These are phyloP conservation scores for Wickerhamiella hasegawae DNA, from an alignment of 805 yeast genomes.

Conservation along the genomic window DNA sequence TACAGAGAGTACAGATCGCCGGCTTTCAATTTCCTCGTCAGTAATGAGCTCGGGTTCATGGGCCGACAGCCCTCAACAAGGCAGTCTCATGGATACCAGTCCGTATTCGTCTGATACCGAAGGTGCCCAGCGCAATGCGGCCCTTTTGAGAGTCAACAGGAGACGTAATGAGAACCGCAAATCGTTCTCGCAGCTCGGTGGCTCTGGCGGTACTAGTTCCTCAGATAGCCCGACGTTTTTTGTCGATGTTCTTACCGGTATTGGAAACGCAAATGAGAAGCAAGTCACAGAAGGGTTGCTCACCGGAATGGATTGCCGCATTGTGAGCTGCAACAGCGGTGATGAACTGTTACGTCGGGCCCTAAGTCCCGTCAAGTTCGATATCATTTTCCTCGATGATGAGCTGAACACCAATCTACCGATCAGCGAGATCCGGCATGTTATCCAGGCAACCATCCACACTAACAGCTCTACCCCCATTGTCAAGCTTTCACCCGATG, in stretches of 20 bases:
- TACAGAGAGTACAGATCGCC: conserved; percentile 32
- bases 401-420: conserved; percentile 28
- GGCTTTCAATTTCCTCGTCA: conserved; percentile 33
- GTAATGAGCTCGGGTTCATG: conserved; percentile 13
- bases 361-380: conserved; percentile 72
- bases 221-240: background rate
- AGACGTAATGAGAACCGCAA: conserved; percentile 12
- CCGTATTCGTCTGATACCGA: conserved; percentile 12
- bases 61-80: conserved; percentile 18
- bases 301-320: conserved; percentile 61
- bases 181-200: conserved; percentile 4
- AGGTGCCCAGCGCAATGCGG: conserved; percentile 10
- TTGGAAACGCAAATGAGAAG: conserved; percentile 70
- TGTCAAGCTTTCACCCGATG: conserved; percentile 33
- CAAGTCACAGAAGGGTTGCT: conserved; percentile 48
- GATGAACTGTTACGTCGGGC: conserved; percentile 71
- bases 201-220: background rate
- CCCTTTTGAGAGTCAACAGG: conserved; percentile 9
- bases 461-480: conserved; percentile 66
- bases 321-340: conserved; percentile 60
- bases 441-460: conserved; percentile 64
- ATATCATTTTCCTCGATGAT: conserved; percentile 63
- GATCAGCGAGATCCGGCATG: conserved; percentile 55
- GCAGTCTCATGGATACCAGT: conserved; percentile 25
- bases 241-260: conserved; percentile 55